phyloP scores from a whole-genome alignment of 768 basidiomycete species.

The Lactarius akahatsu region DNA sequence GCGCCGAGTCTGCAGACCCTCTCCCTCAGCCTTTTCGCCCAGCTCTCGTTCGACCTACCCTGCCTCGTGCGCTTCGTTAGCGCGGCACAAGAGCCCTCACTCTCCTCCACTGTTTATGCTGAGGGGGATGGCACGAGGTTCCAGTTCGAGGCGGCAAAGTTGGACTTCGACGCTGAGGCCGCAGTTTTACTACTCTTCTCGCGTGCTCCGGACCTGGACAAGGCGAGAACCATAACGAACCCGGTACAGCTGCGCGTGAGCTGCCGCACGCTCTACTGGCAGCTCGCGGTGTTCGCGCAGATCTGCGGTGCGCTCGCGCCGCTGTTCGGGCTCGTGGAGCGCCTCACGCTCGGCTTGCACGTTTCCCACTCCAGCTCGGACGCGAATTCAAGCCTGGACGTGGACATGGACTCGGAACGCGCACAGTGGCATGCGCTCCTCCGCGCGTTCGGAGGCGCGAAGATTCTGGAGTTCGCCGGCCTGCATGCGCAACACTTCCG shows the following conservation, averaged over 20 bases:
- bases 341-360: not conserved
- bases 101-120: too few species aligned
- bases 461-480: not conserved
- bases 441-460: not conserved
- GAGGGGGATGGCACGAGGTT: too few species aligned
- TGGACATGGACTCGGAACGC: not conserved
- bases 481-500: not conserved
- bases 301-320: conserved; percentile 1
- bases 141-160: too few species aligned
- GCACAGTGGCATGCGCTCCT: not conserved
- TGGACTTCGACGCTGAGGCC: too few species aligned
- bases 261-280: not conserved
- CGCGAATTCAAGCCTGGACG: too few species aligned
- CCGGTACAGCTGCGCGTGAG: not conserved
- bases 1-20: not conserved
- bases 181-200: too few species aligned
- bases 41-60: conserved; percentile 2
- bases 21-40: conserved; percentile 6
- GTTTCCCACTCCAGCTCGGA: too few species aligned
- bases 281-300: not conserved
- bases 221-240: not conserved
- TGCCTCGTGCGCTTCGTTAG: not conserved
- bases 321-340: not conserved
- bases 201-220: too few species aligned
- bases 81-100: too few species aligned